phyloP scores from a whole-genome alignment of 164 flowering plant genomes.

The Chimonanthus praecox region DNA sequence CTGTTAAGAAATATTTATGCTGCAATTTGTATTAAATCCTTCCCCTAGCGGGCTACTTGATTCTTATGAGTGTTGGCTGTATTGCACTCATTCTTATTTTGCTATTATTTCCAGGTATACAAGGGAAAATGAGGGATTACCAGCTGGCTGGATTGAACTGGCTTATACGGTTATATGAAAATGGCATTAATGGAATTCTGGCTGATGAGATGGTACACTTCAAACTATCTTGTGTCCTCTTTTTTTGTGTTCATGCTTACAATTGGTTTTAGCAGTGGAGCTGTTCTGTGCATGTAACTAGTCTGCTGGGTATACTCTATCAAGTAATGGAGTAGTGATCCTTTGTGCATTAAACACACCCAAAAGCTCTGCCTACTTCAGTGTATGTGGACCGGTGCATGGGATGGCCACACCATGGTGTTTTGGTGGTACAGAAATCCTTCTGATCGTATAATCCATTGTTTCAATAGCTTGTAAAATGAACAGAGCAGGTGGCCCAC shows the following conservation, averaged over 20 bases:
- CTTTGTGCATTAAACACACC: not conserved
- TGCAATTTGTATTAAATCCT: no score
- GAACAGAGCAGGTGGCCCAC: not conserved
- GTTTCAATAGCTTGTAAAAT: not conserved
- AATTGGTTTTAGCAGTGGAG: not conserved
- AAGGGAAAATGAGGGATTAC: slow-evolving; percentile 99
- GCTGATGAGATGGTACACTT: slow-evolving; percentile 95
- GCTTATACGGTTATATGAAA: slow-evolving; percentile 91
- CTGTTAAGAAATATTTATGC: no score
- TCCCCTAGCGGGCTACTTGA: no score
- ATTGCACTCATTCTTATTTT: not conserved
- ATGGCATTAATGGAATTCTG: slow-evolving; percentile 99
- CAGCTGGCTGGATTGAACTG: slow-evolving; percentile 98
- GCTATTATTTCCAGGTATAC: slow-evolving; percentile 57
- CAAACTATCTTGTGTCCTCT: not conserved
- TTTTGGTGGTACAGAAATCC: not conserved
- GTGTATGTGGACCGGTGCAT: not conserved
- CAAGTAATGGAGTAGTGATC: not conserved
- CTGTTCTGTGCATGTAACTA: not conserved
- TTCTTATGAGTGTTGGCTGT: not conserved
- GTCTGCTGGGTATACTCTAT: not conserved
- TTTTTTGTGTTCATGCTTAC: not conserved
- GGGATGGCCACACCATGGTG: not conserved
- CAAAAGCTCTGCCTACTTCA: not conserved
- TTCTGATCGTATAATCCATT: not conserved